Conservation (phyloP, 768 basidiomycete species). For the Calocybe indica region DNA sequence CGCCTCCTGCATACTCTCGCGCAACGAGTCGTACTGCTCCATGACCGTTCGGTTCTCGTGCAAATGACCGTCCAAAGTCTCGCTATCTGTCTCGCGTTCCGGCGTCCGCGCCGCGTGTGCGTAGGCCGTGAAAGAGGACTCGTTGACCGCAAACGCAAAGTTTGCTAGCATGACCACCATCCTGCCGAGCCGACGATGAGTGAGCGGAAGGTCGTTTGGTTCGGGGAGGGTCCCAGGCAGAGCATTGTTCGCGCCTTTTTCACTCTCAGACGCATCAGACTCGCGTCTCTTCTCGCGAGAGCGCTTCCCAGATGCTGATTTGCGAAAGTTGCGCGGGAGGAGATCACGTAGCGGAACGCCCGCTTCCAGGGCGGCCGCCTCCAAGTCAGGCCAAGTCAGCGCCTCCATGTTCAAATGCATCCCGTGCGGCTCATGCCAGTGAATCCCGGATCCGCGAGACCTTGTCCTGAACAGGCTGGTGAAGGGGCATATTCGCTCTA, state of each 20-base stretch:
- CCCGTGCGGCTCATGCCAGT: slow-evolving; percentile 25
- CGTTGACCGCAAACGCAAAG: slow-evolving; percentile 37
- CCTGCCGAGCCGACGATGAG: slow-evolving; percentile 49
- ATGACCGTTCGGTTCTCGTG: neutral
- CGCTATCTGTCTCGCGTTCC: neutral
- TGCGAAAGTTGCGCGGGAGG: slow-evolving; percentile 27
- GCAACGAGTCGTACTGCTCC: slow-evolving; percentile 26
- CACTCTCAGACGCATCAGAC: neutral
- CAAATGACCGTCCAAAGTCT: neutral
- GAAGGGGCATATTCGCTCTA: neutral
- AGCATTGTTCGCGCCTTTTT: slow-evolving; percentile 1
- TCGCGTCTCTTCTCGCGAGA: neutral
- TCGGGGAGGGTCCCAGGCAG: slow-evolving; percentile 1
- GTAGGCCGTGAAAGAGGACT: slow-evolving; percentile 7
- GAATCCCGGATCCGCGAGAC: slow-evolving; percentile 2
- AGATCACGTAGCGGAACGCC: slow-evolving; percentile 53
- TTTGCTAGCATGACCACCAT: slow-evolving; percentile 53
- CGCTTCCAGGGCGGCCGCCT: slow-evolving; percentile 62
- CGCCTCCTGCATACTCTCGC: slow-evolving; percentile 24
- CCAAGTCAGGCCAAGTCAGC: slow-evolving; percentile 46
- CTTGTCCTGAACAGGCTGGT: neutral
- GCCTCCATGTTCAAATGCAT: slow-evolving; percentile 62
- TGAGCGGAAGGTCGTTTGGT: slow-evolving; percentile 28
- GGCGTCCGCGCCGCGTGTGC: slow-evolving; percentile 5
- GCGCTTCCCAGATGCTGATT: neutral